Evolutionary conservation across 306 rosid species (phyloP).

Genomic region (Citrullus mucosospermus): DNA sequence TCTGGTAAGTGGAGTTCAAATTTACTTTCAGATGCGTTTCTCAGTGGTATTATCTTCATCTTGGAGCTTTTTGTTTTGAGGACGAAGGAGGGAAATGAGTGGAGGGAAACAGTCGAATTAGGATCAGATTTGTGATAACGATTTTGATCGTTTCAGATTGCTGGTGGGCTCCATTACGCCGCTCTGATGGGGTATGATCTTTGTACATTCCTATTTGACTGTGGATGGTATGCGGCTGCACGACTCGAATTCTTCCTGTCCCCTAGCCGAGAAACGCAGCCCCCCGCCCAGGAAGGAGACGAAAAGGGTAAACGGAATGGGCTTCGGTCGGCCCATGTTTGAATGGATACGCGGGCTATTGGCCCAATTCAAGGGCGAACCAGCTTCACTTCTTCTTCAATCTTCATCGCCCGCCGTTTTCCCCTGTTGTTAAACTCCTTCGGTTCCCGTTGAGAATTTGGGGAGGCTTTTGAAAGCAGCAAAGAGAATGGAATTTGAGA

Average conservation of each 20-base stretch:
- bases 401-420: slow-evolving; percentile 2
- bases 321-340: not conserved
- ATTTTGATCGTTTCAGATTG: slow-evolving; percentile 25
- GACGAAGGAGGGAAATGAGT: slow-evolving; percentile 22
- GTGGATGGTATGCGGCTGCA: not conserved
- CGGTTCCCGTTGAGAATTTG: not conserved
- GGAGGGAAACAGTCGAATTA: slow-evolving; percentile 24
- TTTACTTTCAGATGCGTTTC: not conserved
- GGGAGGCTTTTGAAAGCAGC: not conserved
- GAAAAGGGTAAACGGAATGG: not conserved
- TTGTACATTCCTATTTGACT: not conserved
- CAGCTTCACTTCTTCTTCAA: not conserved
- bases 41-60: slow-evolving; percentile 15
- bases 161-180: slow-evolving; percentile 9
- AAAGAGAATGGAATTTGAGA: slow-evolving; percentile 58
- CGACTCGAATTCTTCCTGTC: not conserved
- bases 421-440: not conserved
- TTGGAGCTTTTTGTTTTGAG: slow-evolving; percentile 4
- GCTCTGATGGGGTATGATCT: not conserved
- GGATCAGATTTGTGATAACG: slow-evolving; percentile 49
- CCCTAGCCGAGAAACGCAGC: not conserved
- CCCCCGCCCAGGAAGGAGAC: not conserved
- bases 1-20: not conserved
- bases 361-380: not conserved
- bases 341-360: not conserved